Evolutionary conservation across 2,329 filamentous ascomycete species (phyloP).

Genomic region (Fusarium albosuccineum): DNA sequence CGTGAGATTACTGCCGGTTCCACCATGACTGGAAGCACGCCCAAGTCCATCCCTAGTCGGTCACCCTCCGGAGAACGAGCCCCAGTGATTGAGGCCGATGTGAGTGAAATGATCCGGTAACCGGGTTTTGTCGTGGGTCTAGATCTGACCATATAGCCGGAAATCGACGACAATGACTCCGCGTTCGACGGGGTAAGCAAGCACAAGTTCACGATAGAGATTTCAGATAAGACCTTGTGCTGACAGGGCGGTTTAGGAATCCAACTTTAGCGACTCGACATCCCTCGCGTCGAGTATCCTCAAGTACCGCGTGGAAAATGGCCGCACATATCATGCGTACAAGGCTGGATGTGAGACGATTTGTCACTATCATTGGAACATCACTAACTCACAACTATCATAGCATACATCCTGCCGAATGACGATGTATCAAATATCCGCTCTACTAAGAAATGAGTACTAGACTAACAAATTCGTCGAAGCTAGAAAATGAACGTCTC

Average conservation of each 20-base stretch:
- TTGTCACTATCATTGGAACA: neutral
- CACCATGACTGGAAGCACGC: conserved; percentile 1
- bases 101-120: neutral
- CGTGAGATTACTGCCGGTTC: neutral
- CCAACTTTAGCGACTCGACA: conserved; percentile 9
- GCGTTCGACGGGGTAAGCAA: conserved; percentile 9
- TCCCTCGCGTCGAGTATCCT: conserved; percentile 19
- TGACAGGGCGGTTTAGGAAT: neutral
- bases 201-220: neutral
- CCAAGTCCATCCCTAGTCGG: neutral
- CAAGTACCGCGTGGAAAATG: conserved; percentile 29
- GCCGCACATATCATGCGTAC: conserved; percentile 30
- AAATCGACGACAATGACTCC: conserved; percentile 3
- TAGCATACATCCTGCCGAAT: conserved; percentile 29
- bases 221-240: neutral
- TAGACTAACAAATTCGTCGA: neutral
- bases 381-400: neutral
- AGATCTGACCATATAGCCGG: neutral
- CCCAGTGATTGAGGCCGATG: neutral
- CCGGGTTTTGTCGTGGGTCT: too few species aligned
- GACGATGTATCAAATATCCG: conserved; percentile 9
- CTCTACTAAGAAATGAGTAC: neutral
- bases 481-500: conserved; percentile 30
- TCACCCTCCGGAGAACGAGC: neutral
- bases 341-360: conserved; percentile 30